Percentiles rank a stretch among this genome's conserved stretches.
phyloP scores from a whole-genome alignment of 106 monocot species.

The Allium fistulosum region DNA sequence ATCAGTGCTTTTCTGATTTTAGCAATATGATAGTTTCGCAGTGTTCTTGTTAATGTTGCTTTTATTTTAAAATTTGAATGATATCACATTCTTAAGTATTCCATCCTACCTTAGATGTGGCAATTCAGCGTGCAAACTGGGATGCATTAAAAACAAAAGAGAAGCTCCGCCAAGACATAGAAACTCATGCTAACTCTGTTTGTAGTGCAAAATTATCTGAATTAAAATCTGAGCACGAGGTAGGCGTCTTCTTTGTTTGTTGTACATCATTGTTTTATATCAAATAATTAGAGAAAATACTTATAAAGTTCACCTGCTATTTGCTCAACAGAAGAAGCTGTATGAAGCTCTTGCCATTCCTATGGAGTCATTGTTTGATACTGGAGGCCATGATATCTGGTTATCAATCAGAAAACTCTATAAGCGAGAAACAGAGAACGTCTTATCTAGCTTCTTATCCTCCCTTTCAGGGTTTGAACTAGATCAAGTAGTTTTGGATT shows the following conservation, averaged over 20 bases:
- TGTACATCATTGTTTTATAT: background rate
- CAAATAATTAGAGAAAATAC: background rate
- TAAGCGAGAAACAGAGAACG: slow-evolving; percentile 41
- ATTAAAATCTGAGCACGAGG: slow-evolving; percentile 49
- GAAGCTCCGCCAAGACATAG: slow-evolving; percentile 54
- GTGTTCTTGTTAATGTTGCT: no score
- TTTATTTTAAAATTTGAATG: no score
- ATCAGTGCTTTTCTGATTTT: no score
- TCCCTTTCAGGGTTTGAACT: slow-evolving; percentile 57
- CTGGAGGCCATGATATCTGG: slow-evolving; percentile 56
- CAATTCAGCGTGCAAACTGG: slow-evolving; percentile 52
- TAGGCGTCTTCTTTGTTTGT: slow-evolving; percentile 1
- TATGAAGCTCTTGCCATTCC: slow-evolving; percentile 50
- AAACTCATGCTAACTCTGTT: slow-evolving; percentile 44
- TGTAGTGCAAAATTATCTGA: slow-evolving; percentile 37
- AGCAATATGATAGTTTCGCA: no score
- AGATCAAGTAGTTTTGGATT: slow-evolving; percentile 31
- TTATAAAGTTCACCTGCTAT: background rate
- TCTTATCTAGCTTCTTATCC: slow-evolving; percentile 27
- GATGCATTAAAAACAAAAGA: slow-evolving; percentile 39
- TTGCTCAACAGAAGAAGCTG: slow-evolving; percentile 31
- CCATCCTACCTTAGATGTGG: slow-evolving; percentile 18
- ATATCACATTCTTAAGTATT: no score
- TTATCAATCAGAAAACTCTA: slow-evolving; percentile 51
- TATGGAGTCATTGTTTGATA: slow-evolving; percentile 50